These are phyloP conservation scores for Saccharomycopsis oosterbeekiorum DNA, from an alignment of 805 yeast species.

Conservation along the genomic window DNA sequence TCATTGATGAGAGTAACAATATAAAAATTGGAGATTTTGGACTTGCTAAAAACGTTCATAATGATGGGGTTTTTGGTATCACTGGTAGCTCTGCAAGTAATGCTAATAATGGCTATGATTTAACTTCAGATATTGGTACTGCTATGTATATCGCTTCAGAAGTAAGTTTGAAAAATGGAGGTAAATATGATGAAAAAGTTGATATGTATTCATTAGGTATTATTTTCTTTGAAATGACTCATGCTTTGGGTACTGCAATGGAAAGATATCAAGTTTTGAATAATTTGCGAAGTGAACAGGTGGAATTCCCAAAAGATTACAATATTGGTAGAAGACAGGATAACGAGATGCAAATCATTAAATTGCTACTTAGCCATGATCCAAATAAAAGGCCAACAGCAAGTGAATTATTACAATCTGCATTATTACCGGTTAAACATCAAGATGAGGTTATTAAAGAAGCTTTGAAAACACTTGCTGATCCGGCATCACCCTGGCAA, in stretches of 20 bases:
- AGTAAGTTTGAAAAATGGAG: slow-evolving; percentile 54
- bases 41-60: slow-evolving; percentile 80
- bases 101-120: slow-evolving; percentile 44
- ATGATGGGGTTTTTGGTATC: slow-evolving; percentile 26
- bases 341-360: slow-evolving; percentile 60
- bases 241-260: slow-evolving; percentile 81
- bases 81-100: slow-evolving; percentile 19
- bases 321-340: slow-evolving; percentile 33
- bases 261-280: slow-evolving; percentile 74
- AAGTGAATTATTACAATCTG: slow-evolving; percentile 60
- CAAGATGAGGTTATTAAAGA: slow-evolving; percentile 86
- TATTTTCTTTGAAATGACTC: slow-evolving; percentile 92
- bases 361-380: slow-evolving; percentile 62
- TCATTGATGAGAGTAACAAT: slow-evolving; percentile 81
- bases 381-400: slow-evolving; percentile 80
- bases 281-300: slow-evolving; percentile 44
- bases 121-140: slow-evolving; percentile 92
- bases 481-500: slow-evolving; percentile 91
- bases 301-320: slow-evolving; percentile 68
- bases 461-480: slow-evolving; percentile 74
- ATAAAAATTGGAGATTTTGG: slow-evolving; percentile 97
- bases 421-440: slow-evolving; percentile 77
- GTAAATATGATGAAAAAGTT: slow-evolving; percentile 82
- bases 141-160: slow-evolving; percentile 88
- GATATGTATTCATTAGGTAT: slow-evolving; percentile 94